phyloP scores from a whole-genome alignment of 176 grass and related monocot genomes.

The Secale cereale region DNA sequence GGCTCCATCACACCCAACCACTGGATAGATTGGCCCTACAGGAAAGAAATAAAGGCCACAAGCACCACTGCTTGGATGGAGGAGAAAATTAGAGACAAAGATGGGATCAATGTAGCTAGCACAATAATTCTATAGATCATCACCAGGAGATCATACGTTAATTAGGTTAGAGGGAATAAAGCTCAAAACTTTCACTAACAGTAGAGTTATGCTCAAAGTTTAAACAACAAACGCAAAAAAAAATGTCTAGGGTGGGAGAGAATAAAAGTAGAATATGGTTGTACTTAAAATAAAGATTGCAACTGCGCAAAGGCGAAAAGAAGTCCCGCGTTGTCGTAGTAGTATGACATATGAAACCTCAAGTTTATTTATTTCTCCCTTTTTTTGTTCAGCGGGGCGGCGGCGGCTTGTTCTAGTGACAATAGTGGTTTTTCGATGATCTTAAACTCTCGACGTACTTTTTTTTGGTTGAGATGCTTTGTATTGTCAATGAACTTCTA shows the following conservation, averaged over 20 bases:
- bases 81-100: background rate
- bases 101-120: background rate
- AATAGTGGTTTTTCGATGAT: too few relatives aligned
- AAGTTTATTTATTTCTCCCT: too few relatives aligned
- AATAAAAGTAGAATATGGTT: background rate
- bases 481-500: too few relatives aligned
- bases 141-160: background rate
- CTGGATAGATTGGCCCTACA: background rate
- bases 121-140: background rate
- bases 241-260: background rate
- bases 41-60: background rate
- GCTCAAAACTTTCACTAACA: background rate
- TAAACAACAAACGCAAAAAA: conserved; percentile 13
- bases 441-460: too few relatives aligned
- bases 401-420: too few relatives aligned
- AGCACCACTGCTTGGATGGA: background rate
- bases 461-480: too few relatives aligned
- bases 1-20: conserved; percentile 34
- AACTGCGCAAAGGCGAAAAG: too few relatives aligned
- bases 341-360: background rate
- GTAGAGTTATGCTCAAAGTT: background rate
- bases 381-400: too few relatives aligned
- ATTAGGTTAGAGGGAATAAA: conserved; percentile 31
- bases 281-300: background rate
- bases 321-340: background rate